phyloP scores from a whole-genome alignment of 23 red algal species.

The Agarophyton chilense region DNA sequence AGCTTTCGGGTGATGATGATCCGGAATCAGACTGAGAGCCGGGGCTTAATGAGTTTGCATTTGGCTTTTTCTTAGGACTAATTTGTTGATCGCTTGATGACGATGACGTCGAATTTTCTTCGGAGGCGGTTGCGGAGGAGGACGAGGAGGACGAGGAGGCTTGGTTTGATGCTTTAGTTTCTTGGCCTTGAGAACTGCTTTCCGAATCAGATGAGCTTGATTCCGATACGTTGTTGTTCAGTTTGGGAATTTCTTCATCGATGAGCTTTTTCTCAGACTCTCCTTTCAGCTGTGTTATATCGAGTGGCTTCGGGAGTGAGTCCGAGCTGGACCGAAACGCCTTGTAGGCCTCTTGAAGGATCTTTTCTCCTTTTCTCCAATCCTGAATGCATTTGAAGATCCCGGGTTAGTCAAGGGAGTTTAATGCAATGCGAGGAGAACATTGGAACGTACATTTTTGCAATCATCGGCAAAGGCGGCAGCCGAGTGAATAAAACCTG shows the following conservation, averaged over 20 bases:
- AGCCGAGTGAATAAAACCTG: slow-evolving; percentile 2
- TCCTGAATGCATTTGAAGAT: background rate
- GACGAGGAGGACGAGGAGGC: background rate
- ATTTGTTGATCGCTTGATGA: background rate
- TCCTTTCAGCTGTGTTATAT: background rate
- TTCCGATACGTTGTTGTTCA: background rate
- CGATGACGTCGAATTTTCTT: background rate
- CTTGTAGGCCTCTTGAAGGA: background rate
- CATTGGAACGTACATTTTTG: background rate
- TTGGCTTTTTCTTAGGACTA: background rate
- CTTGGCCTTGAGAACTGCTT: background rate
- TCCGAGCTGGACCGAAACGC: background rate
- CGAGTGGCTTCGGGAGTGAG: background rate
- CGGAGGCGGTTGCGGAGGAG: background rate
- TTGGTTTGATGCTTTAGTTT: background rate
- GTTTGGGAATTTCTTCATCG: background rate
- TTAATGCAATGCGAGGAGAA: too few relatives aligned
- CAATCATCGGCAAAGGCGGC: slow-evolving; percentile 17
- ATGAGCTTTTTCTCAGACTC: background rate
- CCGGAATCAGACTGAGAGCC: background rate
- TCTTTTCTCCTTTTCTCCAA: background rate
- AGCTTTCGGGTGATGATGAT: background rate
- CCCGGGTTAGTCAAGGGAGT: background rate
- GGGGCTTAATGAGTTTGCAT: background rate
- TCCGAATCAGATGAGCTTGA: background rate